Percentiles rank a stretch among this genome's conserved stretches.
These are phyloP conservation scores for Xerocomus minutiporus DNA, from an alignment of 1,284 basidiomycete species.

Conservation along the genomic window DNA sequence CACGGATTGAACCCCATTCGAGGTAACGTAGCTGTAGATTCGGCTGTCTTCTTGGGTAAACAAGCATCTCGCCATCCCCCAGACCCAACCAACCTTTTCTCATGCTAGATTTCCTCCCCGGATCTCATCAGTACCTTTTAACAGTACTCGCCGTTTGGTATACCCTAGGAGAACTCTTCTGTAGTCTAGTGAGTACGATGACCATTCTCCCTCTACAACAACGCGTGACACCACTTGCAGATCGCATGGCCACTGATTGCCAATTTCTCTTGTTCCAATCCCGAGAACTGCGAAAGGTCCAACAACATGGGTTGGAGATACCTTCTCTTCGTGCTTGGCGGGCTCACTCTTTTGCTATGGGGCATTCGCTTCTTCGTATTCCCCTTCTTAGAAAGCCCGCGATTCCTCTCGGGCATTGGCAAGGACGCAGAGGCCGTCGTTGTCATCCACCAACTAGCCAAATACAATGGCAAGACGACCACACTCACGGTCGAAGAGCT, in stretches of 20 bases:
- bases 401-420: slow-evolving; percentile 59
- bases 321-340: slow-evolving; percentile 40
- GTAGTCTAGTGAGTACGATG: slow-evolving; percentile 48
- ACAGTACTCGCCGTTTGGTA: slow-evolving; percentile 71
- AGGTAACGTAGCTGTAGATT: slow-evolving; percentile 60
- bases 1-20: slow-evolving; percentile 1
- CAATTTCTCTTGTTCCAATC: slow-evolving; percentile 42
- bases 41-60: slow-evolving; percentile 58
- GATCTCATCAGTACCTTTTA: slow-evolving; percentile 63
- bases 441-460: slow-evolving; percentile 56
- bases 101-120: slow-evolving; percentile 57
- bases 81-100: neutral
- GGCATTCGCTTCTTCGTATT: slow-evolving; percentile 57
- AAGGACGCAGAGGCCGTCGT: slow-evolving; percentile 59
- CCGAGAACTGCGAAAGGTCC: slow-evolving; percentile 36
- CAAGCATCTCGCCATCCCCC: neutral
- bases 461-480: slow-evolving; percentile 48
- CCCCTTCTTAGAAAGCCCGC: slow-evolving; percentile 57
- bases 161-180: slow-evolving; percentile 62
- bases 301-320: slow-evolving; percentile 62
- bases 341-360: slow-evolving; percentile 52
- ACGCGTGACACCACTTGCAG: slow-evolving; percentile 13
- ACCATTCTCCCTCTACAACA: neutral
- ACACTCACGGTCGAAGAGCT: slow-evolving; percentile 42
- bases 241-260: slow-evolving; percentile 50